A percentile compares a stretch with the other conserved stretches of the same genome.
Conservation (phyloP, 805 yeast genomes). For the Lipomyces sp. region DNA sequence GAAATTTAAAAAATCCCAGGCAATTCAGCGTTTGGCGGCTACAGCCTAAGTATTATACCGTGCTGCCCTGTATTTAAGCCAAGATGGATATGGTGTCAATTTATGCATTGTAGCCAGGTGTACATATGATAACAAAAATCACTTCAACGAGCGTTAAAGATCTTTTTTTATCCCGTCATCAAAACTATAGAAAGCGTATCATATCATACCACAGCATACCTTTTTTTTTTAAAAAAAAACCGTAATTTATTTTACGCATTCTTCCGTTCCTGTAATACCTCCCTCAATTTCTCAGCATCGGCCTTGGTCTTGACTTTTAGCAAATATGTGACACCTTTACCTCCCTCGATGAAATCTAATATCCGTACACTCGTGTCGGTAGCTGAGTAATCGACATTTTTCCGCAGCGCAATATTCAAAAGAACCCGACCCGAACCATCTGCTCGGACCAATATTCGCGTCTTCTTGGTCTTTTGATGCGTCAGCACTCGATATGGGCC, state of each 20-base stretch:
- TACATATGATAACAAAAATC: constrained; percentile 2
- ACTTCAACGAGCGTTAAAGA: not conserved
- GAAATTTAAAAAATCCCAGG: constrained; percentile 43
- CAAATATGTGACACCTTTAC: constrained; percentile 65
- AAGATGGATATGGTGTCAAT: not conserved
- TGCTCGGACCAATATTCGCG: constrained; percentile 78
- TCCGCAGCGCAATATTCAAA: constrained; percentile 56
- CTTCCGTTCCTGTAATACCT: constrained; percentile 44
- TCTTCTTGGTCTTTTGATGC: constrained; percentile 61
- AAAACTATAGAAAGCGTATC: not conserved
- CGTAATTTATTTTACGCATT: not conserved
- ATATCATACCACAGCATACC: not conserved
- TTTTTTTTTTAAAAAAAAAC: not conserved
- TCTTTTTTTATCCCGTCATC: not conserved
- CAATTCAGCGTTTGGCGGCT: not conserved
- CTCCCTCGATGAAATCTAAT: constrained; percentile 54
- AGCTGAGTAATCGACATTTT: constrained; percentile 57
- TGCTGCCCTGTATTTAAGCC: not conserved
- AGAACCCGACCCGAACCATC: constrained; percentile 85
- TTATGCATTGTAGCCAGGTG: not conserved
- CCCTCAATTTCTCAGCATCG: constrained; percentile 63
- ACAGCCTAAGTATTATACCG: not conserved
- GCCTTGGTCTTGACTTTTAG: constrained; percentile 76
- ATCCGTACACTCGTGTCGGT: constrained; percentile 68
- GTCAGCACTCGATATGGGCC: constrained; percentile 80